phyloP scores from a whole-genome alignment of 1,284 basidiomycete species.

The Ceratobasidium sp. region DNA sequence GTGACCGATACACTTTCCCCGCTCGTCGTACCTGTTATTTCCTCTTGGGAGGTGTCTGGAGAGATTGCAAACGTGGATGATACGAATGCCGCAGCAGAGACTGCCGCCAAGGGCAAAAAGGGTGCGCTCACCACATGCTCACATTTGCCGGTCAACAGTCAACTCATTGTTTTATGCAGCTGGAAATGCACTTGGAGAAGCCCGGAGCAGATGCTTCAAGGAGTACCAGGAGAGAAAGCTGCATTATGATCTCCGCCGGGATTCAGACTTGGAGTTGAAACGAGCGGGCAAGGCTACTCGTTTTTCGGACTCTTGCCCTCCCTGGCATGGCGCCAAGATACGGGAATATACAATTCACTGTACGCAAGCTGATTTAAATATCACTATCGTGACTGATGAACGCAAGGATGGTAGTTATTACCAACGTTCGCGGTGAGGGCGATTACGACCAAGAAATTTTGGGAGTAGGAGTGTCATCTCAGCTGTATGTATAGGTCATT shows the following conservation, averaged over 20 bases:
- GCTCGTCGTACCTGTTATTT: conserved; percentile 17
- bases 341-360: neutral
- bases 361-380: neutral
- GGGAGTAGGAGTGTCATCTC: conserved; percentile 8
- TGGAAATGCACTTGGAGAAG: conserved; percentile 38
- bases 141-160: neutral
- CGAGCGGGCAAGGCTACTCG: neutral
- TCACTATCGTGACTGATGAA: neutral
- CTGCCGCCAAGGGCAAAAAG: conserved; percentile 36
- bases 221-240: conserved; percentile 7
- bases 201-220: conserved; percentile 7
- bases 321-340: neutral
- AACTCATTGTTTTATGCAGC: neutral
- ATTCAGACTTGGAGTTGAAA: conserved; percentile 20
- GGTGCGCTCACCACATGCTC: neutral
- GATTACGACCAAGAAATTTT: neutral
- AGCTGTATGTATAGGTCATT: conserved; percentile 4
- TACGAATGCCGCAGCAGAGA: conserved; percentile 17
- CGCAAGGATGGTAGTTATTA: conserved; percentile 1
- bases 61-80: conserved; percentile 31
- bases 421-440: neutral
- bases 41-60: conserved; percentile 28
- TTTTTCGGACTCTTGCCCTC: neutral
- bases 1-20: conserved; percentile 16
- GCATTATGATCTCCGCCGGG: neutral